phyloP scores from a whole-genome alignment of 257 asterid genomes.

The Rauvolfia tetraphylla region DNA sequence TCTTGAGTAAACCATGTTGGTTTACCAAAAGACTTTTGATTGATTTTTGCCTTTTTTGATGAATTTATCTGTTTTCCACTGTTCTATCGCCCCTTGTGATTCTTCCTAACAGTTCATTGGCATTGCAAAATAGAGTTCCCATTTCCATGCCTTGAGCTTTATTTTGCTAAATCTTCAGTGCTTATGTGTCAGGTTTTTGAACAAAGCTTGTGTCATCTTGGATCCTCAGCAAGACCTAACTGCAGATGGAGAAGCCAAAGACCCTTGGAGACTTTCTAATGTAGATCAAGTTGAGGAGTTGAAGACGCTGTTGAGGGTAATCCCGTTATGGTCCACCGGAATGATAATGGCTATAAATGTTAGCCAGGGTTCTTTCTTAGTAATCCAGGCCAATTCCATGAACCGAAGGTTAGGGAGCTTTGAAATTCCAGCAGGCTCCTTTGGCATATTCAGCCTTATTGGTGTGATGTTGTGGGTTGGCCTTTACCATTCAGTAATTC shows the following conservation, averaged over 20 bases:
- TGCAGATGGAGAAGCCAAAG: constrained; percentile 35
- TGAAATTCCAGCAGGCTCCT: constrained; percentile 71
- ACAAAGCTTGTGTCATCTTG: constrained; percentile 59
- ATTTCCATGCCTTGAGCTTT: too few relatives aligned
- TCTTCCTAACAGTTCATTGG: too few relatives aligned
- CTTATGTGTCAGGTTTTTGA: constrained; percentile 47
- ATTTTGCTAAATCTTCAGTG: too few relatives aligned
- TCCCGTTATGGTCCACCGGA: constrained; percentile 77
- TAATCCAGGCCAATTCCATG: constrained; percentile 69
- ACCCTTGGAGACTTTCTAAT: constrained; percentile 67
- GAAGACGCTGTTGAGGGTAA: constrained; percentile 47
- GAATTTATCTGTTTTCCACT: too few relatives aligned
- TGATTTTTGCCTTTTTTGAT: too few relatives aligned
- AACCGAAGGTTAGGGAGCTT: constrained; percentile 44
- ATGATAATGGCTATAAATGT: constrained; percentile 28
- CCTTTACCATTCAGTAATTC: constrained; percentile 47
- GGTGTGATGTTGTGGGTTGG: constrained; percentile 49
- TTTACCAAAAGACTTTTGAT: too few relatives aligned
- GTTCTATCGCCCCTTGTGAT: too few relatives aligned
- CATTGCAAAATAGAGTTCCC: too few relatives aligned
- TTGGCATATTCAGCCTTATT: constrained; percentile 36
- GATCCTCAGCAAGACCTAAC: constrained; percentile 38
- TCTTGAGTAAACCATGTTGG: too few relatives aligned
- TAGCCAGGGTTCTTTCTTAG: constrained; percentile 56
- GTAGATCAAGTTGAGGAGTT: constrained; percentile 76